These are phyloP conservation scores for Nigrospora oryzae DNA, from an alignment of 2,329 filamentous ascomycete species.

Conservation along the genomic window DNA sequence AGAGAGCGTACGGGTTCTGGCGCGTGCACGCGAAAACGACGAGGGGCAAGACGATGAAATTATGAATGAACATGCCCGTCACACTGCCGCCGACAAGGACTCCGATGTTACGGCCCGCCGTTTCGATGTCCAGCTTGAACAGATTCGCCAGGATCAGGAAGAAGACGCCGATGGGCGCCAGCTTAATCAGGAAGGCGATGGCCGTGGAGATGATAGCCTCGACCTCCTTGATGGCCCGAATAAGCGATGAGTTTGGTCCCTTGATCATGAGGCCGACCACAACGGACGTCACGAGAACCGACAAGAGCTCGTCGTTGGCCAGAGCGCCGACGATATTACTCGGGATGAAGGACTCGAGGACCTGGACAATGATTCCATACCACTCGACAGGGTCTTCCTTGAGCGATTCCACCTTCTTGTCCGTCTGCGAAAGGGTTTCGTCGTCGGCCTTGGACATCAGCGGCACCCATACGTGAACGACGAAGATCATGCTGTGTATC, in stretches of 20 bases:
- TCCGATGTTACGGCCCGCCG: slow-evolving; percentile 40
- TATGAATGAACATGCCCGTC: slow-evolving; percentile 35
- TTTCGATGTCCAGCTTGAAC: slow-evolving; percentile 35
- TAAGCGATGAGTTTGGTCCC: slow-evolving; percentile 23
- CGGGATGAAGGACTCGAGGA: slow-evolving; percentile 41
- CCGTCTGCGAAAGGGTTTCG: slow-evolving; percentile 19
- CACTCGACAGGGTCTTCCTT: slow-evolving; percentile 26
- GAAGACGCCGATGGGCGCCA: slow-evolving; percentile 24
- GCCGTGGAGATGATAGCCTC: slow-evolving; percentile 36
- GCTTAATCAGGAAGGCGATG: slow-evolving; percentile 16
- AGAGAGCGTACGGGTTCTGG: slow-evolving; percentile 37
- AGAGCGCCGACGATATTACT: slow-evolving; percentile 37
- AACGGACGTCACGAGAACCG: slow-evolving; percentile 36
- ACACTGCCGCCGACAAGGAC: slow-evolving; percentile 38
- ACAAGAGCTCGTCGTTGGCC: slow-evolving; percentile 34
- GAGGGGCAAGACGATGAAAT: slow-evolving; percentile 35
- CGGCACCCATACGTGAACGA: slow-evolving; percentile 36
- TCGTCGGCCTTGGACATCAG: slow-evolving; percentile 29
- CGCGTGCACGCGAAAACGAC: slow-evolving; percentile 31
- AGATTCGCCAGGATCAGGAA: slow-evolving; percentile 44
- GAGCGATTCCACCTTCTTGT: slow-evolving; percentile 22
- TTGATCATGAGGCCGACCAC: slow-evolving; percentile 38
- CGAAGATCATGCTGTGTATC: slow-evolving; percentile 34
- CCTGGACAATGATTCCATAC: slow-evolving; percentile 31
- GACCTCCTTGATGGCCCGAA: slow-evolving; percentile 35